Percentiles rank a stretch among this genome's conserved stretches.
Conservation (phyloP, 257 asterid species). For the Nicotiana otophora region DNA sequence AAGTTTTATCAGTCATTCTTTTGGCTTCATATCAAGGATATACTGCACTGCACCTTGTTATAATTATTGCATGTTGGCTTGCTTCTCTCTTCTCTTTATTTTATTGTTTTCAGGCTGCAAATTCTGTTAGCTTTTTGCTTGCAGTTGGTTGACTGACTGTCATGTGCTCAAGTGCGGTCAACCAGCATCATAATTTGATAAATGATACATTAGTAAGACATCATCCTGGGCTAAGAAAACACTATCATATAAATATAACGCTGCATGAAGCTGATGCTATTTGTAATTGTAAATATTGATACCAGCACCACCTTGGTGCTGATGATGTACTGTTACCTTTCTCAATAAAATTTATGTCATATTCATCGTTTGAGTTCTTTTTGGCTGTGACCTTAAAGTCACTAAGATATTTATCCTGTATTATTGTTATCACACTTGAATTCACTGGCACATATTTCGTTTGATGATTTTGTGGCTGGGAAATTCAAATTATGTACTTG, state of each 20-base stretch:
- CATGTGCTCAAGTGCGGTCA: not conserved
- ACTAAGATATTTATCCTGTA: not conserved
- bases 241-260: not conserved
- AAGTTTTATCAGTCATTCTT: constrained; percentile 18
- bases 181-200: not conserved
- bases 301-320: too few relatives aligned
- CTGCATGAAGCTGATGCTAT: not conserved
- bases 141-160: not conserved
- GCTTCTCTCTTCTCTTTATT: not conserved
- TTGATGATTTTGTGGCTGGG: not conserved
- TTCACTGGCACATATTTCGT: not conserved
- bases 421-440: not conserved
- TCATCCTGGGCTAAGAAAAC: not conserved
- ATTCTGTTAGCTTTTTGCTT: not conserved
- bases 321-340: too few relatives aligned
- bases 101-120: not conserved
- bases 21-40: not conserved
- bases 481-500: not conserved
- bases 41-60: not conserved
- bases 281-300: too few relatives aligned
- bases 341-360: not conserved
- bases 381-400: not conserved
- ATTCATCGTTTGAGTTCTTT: not conserved
- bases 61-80: not conserved
- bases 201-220: not conserved